Conservation (phyloP, 2,329 filamentous ascomycete genomes). For the Hymenotorrendiella dingleyae region DNA sequence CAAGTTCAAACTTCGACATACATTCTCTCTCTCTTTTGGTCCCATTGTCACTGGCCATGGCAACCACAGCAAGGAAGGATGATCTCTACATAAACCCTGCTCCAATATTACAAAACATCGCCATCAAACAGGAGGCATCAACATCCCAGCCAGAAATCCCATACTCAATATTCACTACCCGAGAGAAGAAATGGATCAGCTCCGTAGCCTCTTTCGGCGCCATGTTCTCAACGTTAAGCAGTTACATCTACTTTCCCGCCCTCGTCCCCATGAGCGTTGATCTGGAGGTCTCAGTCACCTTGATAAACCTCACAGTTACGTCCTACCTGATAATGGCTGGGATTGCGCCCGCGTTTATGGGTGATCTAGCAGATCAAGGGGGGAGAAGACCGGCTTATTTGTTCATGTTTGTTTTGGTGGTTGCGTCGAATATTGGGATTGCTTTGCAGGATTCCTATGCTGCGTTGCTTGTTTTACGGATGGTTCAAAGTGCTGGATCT, state of each 20-base stretch:
- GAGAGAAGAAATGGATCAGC: constrained; percentile 18
- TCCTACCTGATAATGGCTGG: constrained; percentile 39
- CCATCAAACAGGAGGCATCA: no score
- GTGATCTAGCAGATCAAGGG: constrained; percentile 49
- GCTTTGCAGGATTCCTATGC: constrained; percentile 42
- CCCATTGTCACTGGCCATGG: no score
- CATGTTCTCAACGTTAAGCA: constrained; percentile 25
- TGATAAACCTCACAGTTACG: constrained; percentile 11
- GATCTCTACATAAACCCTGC: no score
- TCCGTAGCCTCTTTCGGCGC: constrained; percentile 20
- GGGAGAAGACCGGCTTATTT: constrained; percentile 49
- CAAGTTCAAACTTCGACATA: no score
- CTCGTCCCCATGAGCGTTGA: constrained; percentile 36
- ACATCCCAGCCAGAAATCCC: no score
- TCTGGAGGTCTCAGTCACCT: constrained; percentile 29
- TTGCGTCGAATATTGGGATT: constrained; percentile 48
- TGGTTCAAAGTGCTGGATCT: constrained; percentile 48
- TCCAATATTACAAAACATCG: no score
- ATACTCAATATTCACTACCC: constrained; percentile 6
- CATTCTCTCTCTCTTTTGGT: no score
- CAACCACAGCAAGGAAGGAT: no score
- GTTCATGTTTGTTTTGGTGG: constrained; percentile 44
- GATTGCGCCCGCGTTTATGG: constrained; percentile 27
- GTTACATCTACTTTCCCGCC: constrained; percentile 36
- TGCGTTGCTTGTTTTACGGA: constrained; percentile 46